Evolutionary conservation across 805 yeast genomes (phyloP), one percentile per base, ranked within the genome.

Genomic region (Priceomyces carsonii): DNA sequence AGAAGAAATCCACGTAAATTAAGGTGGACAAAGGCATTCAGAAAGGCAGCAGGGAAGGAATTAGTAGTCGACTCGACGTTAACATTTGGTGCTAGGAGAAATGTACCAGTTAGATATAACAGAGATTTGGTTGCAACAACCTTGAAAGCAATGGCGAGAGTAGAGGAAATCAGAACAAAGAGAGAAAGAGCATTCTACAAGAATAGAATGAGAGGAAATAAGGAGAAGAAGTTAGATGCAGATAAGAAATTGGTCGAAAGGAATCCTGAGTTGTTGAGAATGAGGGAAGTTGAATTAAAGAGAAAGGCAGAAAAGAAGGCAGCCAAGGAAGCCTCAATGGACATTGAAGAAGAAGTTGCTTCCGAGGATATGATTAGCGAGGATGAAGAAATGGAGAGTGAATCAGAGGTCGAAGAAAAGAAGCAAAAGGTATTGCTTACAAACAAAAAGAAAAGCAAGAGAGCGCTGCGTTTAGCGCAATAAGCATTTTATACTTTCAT

Each of bases 1-100:
- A 89, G 96, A 75, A 83, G 99, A 68, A 93, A 93, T 72, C 99
- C 99, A 52, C 83, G 99, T 71, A 93, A 93, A 67, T 80, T 90
- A 66, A 85, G 79, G 69, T 93, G 99, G 99, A 93, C 99, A 38
- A 93, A 93, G 66, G 98, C 99, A 1, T 93, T 93, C 77, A 81
- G 99, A 71, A 93, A 93, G 65, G 95, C 98, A 43, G 98, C 98
- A 29, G 99, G 99, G 55, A 93, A 93, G 65, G 99, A 93, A 62
- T 78, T 93, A 74, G 96, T 95, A 16, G 98, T 93, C 39, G 99
- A 93, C 58, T 85, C 96, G 4, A 90, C 99, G 4, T 76, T 93
- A 55, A 86, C 98, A 1, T 93, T 93, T 65, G 95, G 96, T 40
- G 90, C 95, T 49, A 87, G 97, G 71, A 86, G 99, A 75, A 90